phyloP scores from a whole-genome alignment of 257 asterid species.

The Petunia axillaris region DNA sequence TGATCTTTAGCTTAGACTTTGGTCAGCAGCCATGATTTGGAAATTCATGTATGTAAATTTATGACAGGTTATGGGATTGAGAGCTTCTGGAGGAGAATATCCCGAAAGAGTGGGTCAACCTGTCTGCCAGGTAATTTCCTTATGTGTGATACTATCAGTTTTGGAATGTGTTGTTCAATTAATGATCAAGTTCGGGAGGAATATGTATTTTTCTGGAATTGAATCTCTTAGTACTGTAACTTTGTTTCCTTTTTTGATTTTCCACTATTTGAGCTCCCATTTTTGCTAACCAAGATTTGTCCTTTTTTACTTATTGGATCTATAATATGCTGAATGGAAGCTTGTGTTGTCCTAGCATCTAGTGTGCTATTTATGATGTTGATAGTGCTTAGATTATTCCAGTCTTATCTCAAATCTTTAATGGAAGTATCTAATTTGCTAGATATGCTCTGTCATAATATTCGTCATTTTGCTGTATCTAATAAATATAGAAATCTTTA shows the following conservation, averaged over 20 bases:
- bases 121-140: slow-evolving; percentile 61
- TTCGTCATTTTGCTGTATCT: neutral
- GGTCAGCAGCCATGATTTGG: neutral
- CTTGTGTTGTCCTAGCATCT: slow-evolving; percentile 10
- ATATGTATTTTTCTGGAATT: slow-evolving; percentile 15
- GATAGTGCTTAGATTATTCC: slow-evolving; percentile 2
- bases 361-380: slow-evolving; percentile 19
- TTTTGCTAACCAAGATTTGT: slow-evolving; percentile 19
- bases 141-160: neutral
- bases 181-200: slow-evolving; percentile 15
- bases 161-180: neutral
- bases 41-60: slow-evolving; percentile 21
- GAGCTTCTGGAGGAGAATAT: slow-evolving; percentile 52
- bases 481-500: neutral
- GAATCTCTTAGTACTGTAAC: neutral
- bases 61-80: slow-evolving; percentile 53
- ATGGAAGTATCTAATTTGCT: slow-evolving; percentile 5
- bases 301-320: neutral
- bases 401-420: neutral
- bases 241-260: slow-evolving; percentile 10
- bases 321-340: slow-evolving; percentile 6
- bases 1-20: slow-evolving; percentile 15
- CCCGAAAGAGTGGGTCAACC: slow-evolving; percentile 74
- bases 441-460: slow-evolving; percentile 4
- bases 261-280: neutral